These are phyloP conservation scores for Kitagawia praeruptora DNA, from an alignment of 129 eudicot genomes.

Conservation along the genomic window DNA sequence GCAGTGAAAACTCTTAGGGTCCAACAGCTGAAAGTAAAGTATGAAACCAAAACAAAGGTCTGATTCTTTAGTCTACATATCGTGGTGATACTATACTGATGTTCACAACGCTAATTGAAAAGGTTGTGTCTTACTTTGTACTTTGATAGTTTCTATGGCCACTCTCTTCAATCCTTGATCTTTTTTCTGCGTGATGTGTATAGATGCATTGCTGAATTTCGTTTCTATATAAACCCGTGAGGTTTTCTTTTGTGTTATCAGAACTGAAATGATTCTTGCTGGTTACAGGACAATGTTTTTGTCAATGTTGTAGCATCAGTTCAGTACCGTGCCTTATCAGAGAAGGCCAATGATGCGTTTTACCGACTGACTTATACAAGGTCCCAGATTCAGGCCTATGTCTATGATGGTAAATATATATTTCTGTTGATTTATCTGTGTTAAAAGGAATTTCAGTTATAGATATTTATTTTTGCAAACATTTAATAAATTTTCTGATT, in stretches of 20 bases:
- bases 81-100: neutral
- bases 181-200: neutral
- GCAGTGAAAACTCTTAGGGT: too few species aligned
- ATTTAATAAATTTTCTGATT: conserved; percentile 6
- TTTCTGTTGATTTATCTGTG: neutral
- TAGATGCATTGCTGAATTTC: neutral
- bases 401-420: conserved; percentile 58
- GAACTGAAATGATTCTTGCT: conserved; percentile 6
- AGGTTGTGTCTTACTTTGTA: neutral
- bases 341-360: conserved; percentile 81
- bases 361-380: conserved; percentile 73
- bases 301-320: conserved; percentile 87
- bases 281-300: conserved; percentile 74
- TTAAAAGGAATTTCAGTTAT: neutral
- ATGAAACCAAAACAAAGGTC: conserved; percentile 96
- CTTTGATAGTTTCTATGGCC: neutral
- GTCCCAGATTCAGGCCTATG: conserved; percentile 81
- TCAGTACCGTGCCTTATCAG: conserved; percentile 73
- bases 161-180: neutral
- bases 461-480: neutral
- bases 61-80: neutral
- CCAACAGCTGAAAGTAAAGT: conserved; percentile 74
- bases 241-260: neutral
- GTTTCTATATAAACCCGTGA: neutral
- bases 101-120: neutral